Evolutionary conservation across 768 basidiomycete species (phyloP), one percentile per base, ranked within the genome.

Genomic region (Strobilomyces confusus): DNA sequence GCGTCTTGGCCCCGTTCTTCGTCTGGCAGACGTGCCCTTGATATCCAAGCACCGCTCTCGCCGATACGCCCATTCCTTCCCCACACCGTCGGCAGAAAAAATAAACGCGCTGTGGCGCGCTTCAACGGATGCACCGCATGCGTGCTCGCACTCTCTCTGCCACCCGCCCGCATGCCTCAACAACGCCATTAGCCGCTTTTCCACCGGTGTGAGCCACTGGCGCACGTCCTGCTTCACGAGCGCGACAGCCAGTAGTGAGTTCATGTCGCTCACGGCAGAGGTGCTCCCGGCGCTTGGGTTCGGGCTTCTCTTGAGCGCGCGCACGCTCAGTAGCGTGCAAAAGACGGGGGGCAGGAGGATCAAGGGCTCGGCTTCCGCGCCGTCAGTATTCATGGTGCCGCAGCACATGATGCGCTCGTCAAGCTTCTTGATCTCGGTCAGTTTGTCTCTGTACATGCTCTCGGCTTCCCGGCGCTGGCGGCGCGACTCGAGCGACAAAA

Each of bases 71-170:
- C 9, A 64, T 70, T 13, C 73, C 65, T 57, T 63, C 53, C 4
- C 60, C 61, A 60, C 88, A 90, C 36, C 60, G 58, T 50, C 66
- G 75, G 63, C 87, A 90, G 25, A 69, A 64, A 67, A n/a, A n/a
- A n/a, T n/a, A 86, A 89, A 22, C 80, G 69, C 0, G 84, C 82
- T 5, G 79, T 81, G 14, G 83, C 52, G 40, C 85, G 73, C 44
- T 85, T 76, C 17, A 78, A 77, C 0, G 85, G 84, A 61, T 81
- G 80, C 9, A 86, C 49, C 38, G 67, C 63, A 15, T 65, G 74
- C 48, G 64, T 72, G 59, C 75, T 79, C 19, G 80, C 72, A 23
- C n/a, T n/a, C n/a, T n/a, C 68, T 70, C 58, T 72, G 78, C 83
- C 83, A 87, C 49, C 54, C 59, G 4, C 75, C 64, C 0, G 75